Evolutionary conservation across 352 stramenopile species (phyloP).

Genomic region (Aphanomyces euteiches): DNA sequence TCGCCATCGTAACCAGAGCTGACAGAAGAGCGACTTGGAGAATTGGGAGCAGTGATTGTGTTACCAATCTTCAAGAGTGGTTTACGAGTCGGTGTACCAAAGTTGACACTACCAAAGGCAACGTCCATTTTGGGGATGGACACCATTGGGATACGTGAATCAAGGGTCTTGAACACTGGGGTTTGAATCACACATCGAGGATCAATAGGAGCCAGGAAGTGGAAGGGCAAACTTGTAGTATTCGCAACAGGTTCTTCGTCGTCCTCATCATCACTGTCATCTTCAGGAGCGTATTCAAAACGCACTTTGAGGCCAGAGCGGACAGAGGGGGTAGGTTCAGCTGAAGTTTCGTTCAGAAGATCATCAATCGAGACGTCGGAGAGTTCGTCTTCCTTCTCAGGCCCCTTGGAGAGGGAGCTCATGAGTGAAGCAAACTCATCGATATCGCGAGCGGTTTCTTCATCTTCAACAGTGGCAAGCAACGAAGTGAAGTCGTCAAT

Average conservation of each 20-base stretch:
- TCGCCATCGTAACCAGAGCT: constrained; percentile 45
- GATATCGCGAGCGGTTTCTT: constrained; percentile 29
- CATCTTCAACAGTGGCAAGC: constrained; percentile 22
- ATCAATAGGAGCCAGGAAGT: constrained; percentile 50
- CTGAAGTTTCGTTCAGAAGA: background rate
- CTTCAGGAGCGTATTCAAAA: constrained; percentile 41
- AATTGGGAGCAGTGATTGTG: constrained; percentile 13
- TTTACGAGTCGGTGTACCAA: constrained; percentile 28
- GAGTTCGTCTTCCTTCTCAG: constrained; percentile 9
- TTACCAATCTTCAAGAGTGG: constrained; percentile 5
- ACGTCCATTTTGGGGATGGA: constrained; percentile 65
- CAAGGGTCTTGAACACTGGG: constrained; percentile 69
- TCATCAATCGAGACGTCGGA: constrained; percentile 17
- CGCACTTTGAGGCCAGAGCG: constrained; percentile 32
- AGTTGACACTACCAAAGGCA: constrained; percentile 36
- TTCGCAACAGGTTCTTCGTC: constrained; percentile 46
- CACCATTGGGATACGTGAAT: constrained; percentile 68
- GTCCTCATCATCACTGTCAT: constrained; percentile 35
- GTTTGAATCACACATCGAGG: constrained; percentile 73
- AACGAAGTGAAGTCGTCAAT: constrained; percentile 28
- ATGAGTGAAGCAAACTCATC: constrained; percentile 28
- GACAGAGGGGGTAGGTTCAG: background rate
- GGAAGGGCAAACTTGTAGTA: constrained; percentile 41
- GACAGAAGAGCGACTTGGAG: constrained; percentile 27
- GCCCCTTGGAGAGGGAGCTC: constrained; percentile 22